These are phyloP conservation scores for Trebouxia sp. DNA, from an alignment of 139 green algal genomes.

Conservation along the genomic window DNA sequence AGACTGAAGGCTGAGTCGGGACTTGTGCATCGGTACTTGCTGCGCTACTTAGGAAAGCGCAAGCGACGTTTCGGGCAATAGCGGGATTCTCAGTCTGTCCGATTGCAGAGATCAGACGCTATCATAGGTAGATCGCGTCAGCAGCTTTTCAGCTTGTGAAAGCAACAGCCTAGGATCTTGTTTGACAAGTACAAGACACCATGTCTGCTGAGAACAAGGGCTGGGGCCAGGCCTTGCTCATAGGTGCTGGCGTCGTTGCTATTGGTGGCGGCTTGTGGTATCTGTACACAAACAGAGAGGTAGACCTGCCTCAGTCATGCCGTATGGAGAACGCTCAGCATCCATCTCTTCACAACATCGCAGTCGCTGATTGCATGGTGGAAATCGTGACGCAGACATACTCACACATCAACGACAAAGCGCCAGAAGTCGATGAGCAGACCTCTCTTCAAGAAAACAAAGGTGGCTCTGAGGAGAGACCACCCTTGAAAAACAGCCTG, in stretches of 20 bases:
- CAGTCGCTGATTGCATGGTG: too few relatives aligned
- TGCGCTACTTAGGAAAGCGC: too few relatives aligned
- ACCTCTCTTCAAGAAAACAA: background rate
- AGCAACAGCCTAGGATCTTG: too few relatives aligned
- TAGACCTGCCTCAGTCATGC: too few relatives aligned
- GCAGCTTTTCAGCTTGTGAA: too few relatives aligned
- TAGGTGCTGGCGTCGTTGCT: background rate
- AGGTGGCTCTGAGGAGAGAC: background rate
- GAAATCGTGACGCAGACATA: too few relatives aligned
- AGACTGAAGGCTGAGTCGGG: background rate
- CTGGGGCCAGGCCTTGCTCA: background rate
- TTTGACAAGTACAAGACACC: background rate
- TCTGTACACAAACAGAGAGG: background rate
- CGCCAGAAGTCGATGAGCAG: background rate
- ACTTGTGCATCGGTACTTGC: background rate
- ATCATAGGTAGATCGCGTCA: too few relatives aligned
- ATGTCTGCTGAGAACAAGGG: background rate
- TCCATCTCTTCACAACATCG: too few relatives aligned
- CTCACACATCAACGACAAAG: background rate
- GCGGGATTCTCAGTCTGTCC: too few relatives aligned
- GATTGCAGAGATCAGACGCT: too few relatives aligned
- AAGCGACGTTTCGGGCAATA: too few relatives aligned
- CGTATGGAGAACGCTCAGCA: too few relatives aligned
- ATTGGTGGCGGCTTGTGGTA: background rate
- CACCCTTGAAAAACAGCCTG: background rate